Base-by-base conservation (phyloP, 768 basidiomycete species). In the Leccinum subtestaceum region DNA sequence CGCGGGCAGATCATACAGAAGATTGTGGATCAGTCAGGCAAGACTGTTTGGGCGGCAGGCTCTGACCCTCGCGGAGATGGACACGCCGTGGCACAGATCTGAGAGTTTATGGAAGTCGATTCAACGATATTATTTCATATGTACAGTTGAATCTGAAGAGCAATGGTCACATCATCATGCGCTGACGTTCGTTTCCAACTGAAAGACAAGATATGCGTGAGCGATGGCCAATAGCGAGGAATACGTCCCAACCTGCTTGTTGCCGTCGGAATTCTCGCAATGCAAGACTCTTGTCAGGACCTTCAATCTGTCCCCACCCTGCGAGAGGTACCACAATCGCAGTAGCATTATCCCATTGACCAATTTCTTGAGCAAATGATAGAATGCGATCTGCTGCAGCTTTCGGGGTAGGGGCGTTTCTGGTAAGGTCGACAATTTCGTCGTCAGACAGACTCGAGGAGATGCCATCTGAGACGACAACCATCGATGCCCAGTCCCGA, bases 391-490 rank as follows among this genome's bases (percentile, higher is more conserved):
- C 80, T 4, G 96, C 95, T n/a, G 93, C 95, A 31, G 75, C 74
- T 66, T 84, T 86, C 0, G 96, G 96, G 65, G 86, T 83, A 9
- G 75, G 70, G 7, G 88, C 84, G 48, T 79, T 79, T 52, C 95
- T 81, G 6, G 87, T 89, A 47, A 99, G 84, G 72, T 98, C 97
- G 32, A 92, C 85, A 60, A 99, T 88, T 75, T 99, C 97, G 61
- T 92, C 90, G 70, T 98, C 95, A 1, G 95, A 95, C 46, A 97
- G 80, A 49, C 91, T 82, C 36, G 92, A 93, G 1, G 94, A 91
- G 52, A 98, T 82, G 5, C 97, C 97, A 72, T 99, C 97, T 10
- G 95, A 95, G n/a, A 95, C 79, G 13, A 96, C 79, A 29, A 95
- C 82, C 65, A 95, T 80, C 71, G 88, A 96, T 0, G 95, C 88